phyloP scores from a whole-genome alignment of 441 rosid genomes.

The Erodium moschatum region DNA sequence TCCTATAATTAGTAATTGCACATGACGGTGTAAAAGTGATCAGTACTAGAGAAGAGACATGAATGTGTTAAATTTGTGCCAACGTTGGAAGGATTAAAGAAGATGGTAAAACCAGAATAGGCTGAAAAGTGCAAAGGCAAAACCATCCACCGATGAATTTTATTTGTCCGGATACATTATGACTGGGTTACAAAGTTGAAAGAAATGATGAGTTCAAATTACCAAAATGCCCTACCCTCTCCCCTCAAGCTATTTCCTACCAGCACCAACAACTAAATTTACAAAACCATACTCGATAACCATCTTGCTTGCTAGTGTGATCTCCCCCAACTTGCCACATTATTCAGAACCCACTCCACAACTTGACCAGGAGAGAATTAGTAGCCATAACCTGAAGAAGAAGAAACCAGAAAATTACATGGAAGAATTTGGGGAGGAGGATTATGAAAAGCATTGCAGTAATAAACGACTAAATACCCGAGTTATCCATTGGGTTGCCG shows the following conservation, averaged over 20 bases:
- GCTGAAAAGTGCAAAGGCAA: neutral
- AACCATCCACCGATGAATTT: no score
- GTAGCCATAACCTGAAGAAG: neutral
- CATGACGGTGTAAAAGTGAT: no score
- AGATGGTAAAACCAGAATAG: neutral
- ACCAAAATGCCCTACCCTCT: no score
- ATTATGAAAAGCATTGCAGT: neutral
- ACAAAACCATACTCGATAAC: no score
- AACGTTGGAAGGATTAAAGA: neutral
- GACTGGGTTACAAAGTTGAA: no score
- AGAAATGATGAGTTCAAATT: no score
- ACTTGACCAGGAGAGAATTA: neutral
- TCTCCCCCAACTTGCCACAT: no score
- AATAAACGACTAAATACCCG: neutral
- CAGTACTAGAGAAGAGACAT: neutral
- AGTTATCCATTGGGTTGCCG: constrained; percentile 4
- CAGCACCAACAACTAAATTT: no score
- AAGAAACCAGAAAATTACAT: neutral
- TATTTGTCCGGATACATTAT: no score
- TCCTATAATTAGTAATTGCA: neutral
- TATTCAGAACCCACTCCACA: no score
- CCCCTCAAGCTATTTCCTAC: no score
- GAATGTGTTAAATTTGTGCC: neutral
- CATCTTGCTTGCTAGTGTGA: no score
- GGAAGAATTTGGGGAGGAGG: neutral